Evolutionary conservation across 202 grass and related monocot species (phyloP).

Genomic region (Dendrocalamus latiflorus): DNA sequence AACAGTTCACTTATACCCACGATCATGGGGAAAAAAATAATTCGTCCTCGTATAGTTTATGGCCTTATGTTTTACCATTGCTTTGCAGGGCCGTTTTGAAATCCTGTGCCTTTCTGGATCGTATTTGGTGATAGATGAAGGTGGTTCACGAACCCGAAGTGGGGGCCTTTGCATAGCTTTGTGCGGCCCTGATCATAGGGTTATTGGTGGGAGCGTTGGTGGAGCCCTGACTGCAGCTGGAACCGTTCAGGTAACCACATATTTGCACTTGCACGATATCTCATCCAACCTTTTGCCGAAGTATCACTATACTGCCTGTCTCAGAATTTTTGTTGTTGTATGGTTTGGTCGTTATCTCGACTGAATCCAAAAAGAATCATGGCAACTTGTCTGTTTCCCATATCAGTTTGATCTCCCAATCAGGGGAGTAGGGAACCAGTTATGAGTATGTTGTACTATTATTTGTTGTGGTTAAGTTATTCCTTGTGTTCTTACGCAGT

Average conservation of each 20-base stretch:
- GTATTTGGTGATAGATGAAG: conserved; percentile 69
- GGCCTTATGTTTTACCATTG: neutral
- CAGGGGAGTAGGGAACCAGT: neutral
- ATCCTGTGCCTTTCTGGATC: conserved; percentile 79
- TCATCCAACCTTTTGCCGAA: neutral
- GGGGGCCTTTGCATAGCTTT: conserved; percentile 70
- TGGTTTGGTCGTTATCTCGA: neutral
- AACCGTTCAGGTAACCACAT: conserved; percentile 58
- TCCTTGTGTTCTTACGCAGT: neutral
- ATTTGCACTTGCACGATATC: neutral
- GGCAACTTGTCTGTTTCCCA: neutral
- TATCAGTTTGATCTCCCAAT: neutral
- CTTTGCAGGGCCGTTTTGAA: conserved; percentile 75
- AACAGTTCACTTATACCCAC: neutral
- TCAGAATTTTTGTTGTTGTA: neutral
- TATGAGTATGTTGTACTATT: too few relatives aligned
- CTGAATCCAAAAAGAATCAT: neutral
- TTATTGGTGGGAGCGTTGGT: conserved; percentile 69
- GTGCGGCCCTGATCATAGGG: conserved; percentile 63
- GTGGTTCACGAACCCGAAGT: conserved; percentile 43
- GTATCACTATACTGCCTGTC: neutral
- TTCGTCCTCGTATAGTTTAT: neutral
- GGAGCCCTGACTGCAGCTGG: conserved; percentile 66
- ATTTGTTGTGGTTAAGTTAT: neutral
- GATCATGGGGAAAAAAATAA: neutral